Evolutionary conservation across 352 stramenopile genomes (phyloP), one percentile per base, ranked within the genome.

Genomic region (Blastocystis sp.): DNA sequence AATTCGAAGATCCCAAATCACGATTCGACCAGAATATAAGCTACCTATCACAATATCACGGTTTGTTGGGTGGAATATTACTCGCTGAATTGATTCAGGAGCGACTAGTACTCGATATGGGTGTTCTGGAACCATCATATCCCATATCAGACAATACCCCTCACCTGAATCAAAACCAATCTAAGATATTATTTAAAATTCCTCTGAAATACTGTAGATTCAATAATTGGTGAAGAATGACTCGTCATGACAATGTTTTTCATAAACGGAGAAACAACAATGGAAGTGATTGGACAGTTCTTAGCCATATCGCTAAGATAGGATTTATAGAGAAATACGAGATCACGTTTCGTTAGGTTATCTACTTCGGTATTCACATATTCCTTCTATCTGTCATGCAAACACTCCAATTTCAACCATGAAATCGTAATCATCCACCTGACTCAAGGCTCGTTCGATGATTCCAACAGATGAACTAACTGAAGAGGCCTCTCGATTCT

Each of bases 361-460:
- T 69, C 33, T 22, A 30, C 17, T 2, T 64, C 22, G 5, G 56
- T 22, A 35, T 48, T 35, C 22, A 84, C 40, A 57, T 84, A 84
- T 40, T 84, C 73, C 3, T 66, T 64, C 73, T 84, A 60, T 4
- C n/a, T 0, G 9, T 66, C 13, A 84, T 48, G n/a, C 4, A 30
- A 35, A 17, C 9, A 66, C 1, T 11, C 22, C 1, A 40, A 30
- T 11, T 27, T 4, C 15, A 53, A 84, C 73, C 73, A 84, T 66
- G 73, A 53, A 84, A 30, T 84, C 73, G 73, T 68, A 84, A 4
- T 53, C 73, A 9, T 84, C 73, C 17, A 84, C 30, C 27, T 84
- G 73, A 11, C n/a, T n/a, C 15, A 84, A 44, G 1, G 73, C 73
- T 19, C 73, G 48, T 27, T 84, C 73, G 4, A 84, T 30, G 27